Evolutionary conservation across 345 rosid genomes (phyloP), one percentile per base, ranked within the genome.

Genomic region (Linum usitatissimum): DNA sequence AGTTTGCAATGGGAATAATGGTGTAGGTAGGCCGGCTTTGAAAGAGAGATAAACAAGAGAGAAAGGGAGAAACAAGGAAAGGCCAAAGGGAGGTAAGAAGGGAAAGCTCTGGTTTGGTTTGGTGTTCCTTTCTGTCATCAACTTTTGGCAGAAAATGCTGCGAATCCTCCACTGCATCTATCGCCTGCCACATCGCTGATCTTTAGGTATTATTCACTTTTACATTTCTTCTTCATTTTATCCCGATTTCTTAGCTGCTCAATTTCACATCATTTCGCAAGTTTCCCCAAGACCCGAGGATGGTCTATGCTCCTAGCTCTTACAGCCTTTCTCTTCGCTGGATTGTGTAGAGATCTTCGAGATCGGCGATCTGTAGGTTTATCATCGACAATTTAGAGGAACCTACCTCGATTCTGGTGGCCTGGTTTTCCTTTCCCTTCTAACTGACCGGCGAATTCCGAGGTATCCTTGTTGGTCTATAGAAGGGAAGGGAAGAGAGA

Each of bases 391-490:
- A 73, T 69, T 81, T 59, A 59, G 62, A 58, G 57, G 73, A 70
- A 36, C 58, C 54, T 38, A 36, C 58, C 54, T 38, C 45, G 9
- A 53, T 67, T 68, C 75, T 66, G 64, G 56, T 60, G 64, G 49
- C 60, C 75, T 45, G 51, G 51, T 45, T 45, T 80, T 86, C 79
- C 86, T 81, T 81, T 83, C 83, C 87, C 92, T 89, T 81, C 86
- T 80, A 53, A 62, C 51, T 61, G 64, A 79, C 65, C 28, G 28
- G 28, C 28, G 28, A 73, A 80, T 69, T 73, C 64, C 61, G 55
- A 72, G 68, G 61, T 64, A 74, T 74, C 64, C 75, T 68, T 23
- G 28, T 23, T 69, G 76, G 70, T 62, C 38, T 71, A 10, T 68
- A 68, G 86, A 74, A 68, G 97, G 88, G 86, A 78, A 81, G 75